A percentile compares a stretch with the other conserved stretches of the same genome.
Evolutionary conservation across 139 green algal genomes (phyloP).

Genomic region (Yamagishiella unicocca): DNA sequence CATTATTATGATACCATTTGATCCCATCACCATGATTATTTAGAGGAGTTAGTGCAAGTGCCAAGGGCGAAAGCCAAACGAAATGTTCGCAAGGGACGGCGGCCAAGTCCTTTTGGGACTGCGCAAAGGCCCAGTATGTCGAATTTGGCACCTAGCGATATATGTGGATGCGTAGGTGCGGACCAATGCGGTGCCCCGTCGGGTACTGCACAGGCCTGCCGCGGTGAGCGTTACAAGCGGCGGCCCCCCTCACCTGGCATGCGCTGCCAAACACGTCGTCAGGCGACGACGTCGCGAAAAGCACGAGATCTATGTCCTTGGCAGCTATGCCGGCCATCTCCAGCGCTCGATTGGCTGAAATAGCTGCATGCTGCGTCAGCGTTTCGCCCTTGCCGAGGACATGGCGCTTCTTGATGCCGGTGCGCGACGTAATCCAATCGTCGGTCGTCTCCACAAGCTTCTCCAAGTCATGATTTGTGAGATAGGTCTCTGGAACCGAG

Average conservation of each 20-base stretch:
- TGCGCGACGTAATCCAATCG: constrained; percentile 96
- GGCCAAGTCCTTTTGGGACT: no score
- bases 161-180: no score
- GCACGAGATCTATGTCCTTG: constrained; percentile 91
- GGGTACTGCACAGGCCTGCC: no score
- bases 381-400: constrained; percentile 84
- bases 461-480: constrained; percentile 94
- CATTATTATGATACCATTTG: no score
- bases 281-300: constrained; percentile 94
- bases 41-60: no score
- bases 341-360: constrained; percentile 80
- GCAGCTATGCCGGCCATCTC: constrained; percentile 90
- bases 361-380: constrained; percentile 76
- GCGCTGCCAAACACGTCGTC: constrained; percentile 97
- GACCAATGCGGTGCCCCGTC: no score
- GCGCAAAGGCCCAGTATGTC: no score
- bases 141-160: no score
- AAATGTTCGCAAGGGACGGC: no score
- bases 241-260: constrained; percentile 68
- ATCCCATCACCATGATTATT: no score
- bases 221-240: constrained; percentile 28
- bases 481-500: constrained; percentile 78
- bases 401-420: constrained; percentile 89
- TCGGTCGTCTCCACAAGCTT: constrained; percentile 96
- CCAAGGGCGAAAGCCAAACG: no score